phyloP scores from a whole-genome alignment of 371 early-diverging fungal genomes.

The Haplosporangium sp. region DNA sequence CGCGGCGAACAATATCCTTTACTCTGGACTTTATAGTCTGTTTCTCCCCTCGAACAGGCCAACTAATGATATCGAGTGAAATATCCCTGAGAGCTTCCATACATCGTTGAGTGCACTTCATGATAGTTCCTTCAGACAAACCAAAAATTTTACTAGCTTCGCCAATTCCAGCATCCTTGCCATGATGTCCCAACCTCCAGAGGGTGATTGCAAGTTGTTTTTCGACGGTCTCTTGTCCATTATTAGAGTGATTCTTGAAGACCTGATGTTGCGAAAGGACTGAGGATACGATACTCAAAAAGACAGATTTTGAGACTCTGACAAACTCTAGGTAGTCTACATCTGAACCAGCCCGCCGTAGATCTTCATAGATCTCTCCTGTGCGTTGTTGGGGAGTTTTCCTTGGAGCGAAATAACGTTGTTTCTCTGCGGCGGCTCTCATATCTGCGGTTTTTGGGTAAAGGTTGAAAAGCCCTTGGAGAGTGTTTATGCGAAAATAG shows the following conservation, averaged over 20 bases:
- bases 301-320: constrained; percentile 28
- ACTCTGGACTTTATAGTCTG: constrained; percentile 23
- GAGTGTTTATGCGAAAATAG: constrained; percentile 22
- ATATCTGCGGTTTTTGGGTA: constrained; percentile 29
- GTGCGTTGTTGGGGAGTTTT: constrained; percentile 8
- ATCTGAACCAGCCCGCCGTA: constrained; percentile 17
- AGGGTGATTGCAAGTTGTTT: constrained; percentile 45
- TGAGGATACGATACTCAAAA: constrained; percentile 28
- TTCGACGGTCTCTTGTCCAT: constrained; percentile 30
- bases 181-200: constrained; percentile 45
- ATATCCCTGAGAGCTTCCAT: constrained; percentile 36
- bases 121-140: constrained; percentile 40
- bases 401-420: constrained; percentile 32
- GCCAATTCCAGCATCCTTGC: constrained; percentile 32
- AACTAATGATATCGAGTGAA: constrained; percentile 30
- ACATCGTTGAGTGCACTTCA: constrained; percentile 44
- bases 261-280: constrained; percentile 26
- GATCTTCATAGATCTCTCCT: constrained; percentile 23
- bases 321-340: constrained; percentile 35
- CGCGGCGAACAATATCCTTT: constrained; percentile 5
- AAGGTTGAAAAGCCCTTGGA: neutral
- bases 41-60: constrained; percentile 29
- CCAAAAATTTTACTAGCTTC: constrained; percentile 41
- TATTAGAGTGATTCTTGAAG: constrained; percentile 35
- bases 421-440: constrained; percentile 24